Conservation (phyloP, 441 rosid species). For the Arabidopsis hybrid region DNA sequence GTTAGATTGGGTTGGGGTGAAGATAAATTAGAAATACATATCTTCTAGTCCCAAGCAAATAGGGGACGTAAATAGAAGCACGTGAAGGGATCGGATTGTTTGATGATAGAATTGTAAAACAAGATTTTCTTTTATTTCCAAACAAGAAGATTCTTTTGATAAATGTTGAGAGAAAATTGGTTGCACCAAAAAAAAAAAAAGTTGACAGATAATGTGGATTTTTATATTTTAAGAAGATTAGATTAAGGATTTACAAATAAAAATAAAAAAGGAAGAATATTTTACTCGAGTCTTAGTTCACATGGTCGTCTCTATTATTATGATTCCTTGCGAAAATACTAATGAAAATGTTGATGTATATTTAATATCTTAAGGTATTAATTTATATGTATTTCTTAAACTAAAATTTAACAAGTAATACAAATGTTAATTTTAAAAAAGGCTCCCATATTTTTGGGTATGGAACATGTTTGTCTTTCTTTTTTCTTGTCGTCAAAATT, state of each 20-base stretch:
- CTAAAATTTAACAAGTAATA: too few species aligned
- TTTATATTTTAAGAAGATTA: slow-evolving; percentile 11
- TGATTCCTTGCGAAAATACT: not conserved
- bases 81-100: slow-evolving; percentile 14
- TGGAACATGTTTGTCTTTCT: too few species aligned
- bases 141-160: slow-evolving; percentile 36
- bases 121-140: slow-evolving; percentile 24
- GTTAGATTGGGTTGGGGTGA: slow-evolving; percentile 21
- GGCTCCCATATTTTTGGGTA: too few species aligned
- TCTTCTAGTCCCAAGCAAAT: slow-evolving; percentile 18
- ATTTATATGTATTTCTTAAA: too few species aligned
- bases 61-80: not conserved
- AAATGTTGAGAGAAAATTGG: not conserved
- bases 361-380: too few species aligned
- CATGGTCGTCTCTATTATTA: slow-evolving; percentile 19
- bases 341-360: too few species aligned
- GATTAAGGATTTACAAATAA: not conserved
- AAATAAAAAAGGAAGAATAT: not conserved
- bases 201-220: slow-evolving; percentile 8
- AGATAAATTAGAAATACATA: not conserved
- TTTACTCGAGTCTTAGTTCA: slow-evolving; percentile 5
- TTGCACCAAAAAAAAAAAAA: too few species aligned
- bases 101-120: slow-evolving; percentile 30
- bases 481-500: too few species aligned
- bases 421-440: too few species aligned